A percentile compares a stretch with the other conserved stretches of the same genome.
Evolutionary conservation across 768 basidiomycete genomes (phyloP).

Genomic region (Naganishia onofrii): DNA sequence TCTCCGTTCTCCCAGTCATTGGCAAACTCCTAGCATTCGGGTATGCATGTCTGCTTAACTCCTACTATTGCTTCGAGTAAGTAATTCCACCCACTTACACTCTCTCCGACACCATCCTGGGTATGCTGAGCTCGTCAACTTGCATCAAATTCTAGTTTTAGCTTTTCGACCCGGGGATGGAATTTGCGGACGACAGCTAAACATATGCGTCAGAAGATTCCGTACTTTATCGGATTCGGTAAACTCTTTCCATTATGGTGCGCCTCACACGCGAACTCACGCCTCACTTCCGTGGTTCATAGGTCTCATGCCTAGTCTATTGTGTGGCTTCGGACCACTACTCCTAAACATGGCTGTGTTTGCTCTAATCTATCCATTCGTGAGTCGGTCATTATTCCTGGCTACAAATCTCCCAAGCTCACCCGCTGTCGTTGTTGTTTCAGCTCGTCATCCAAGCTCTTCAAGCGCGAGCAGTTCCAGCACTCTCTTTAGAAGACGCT

Average conservation of each 20-base stretch:
- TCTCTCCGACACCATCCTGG: conserved; percentile 22
- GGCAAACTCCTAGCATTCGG: conserved; percentile 37
- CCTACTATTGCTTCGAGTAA: conserved; percentile 49
- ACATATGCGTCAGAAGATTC: conserved; percentile 44
- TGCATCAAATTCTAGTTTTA: not conserved
- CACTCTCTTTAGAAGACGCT: conserved; percentile 29
- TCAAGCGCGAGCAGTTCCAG: conserved; percentile 38
- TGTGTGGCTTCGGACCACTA: conserved; percentile 45
- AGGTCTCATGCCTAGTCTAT: conserved; percentile 39
- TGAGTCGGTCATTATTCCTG: conserved; percentile 28
- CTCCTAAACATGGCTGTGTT: conserved; percentile 48
- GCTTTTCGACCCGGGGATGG: conserved; percentile 29
- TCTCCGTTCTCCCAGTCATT: conserved; percentile 39
- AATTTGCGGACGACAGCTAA: conserved; percentile 24
- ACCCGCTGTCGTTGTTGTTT: conserved; percentile 31
- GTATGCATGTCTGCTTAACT: conserved; percentile 48
- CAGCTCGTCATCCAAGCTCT: conserved; percentile 46
- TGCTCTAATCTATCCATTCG: conserved; percentile 49
- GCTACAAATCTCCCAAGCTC: not conserved
- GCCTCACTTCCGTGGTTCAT: conserved; percentile 22
- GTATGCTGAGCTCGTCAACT: not conserved
- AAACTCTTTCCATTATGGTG: not conserved
- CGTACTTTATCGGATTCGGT: conserved; percentile 51
- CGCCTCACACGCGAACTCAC: not conserved
- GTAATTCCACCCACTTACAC: too few relatives aligned